Conservation (phyloP, 306 rosid species). For the Cicer chorassanicum region DNA sequence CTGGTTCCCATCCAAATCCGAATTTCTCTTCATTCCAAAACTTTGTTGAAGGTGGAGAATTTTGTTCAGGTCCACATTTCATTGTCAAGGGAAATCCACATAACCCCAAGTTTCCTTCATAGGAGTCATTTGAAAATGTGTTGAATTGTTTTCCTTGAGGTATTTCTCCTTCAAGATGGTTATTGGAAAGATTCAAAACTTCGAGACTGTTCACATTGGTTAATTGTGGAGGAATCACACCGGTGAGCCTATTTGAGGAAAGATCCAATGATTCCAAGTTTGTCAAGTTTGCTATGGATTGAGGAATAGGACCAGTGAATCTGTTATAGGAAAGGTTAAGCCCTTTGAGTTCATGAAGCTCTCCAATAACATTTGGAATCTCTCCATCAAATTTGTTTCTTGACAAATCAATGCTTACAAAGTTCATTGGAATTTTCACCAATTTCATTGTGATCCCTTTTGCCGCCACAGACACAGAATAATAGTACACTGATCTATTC, state of each 20-base stretch:
- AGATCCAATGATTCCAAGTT: slow-evolving; percentile 51
- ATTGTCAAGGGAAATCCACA: slow-evolving; percentile 48
- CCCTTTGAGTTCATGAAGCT: slow-evolving; percentile 28
- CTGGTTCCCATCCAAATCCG: slow-evolving; percentile 48
- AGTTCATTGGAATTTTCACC: background rate
- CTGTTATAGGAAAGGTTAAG: slow-evolving; percentile 48
- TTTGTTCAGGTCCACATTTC: background rate
- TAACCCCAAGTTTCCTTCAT: slow-evolving; percentile 40
- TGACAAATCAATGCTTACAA: slow-evolving; percentile 47
- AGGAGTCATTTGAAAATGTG: slow-evolving; percentile 47
- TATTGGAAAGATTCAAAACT: slow-evolving; percentile 41
- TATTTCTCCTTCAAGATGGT: slow-evolving; percentile 43
- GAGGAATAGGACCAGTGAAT: slow-evolving; percentile 43
- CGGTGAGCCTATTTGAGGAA: slow-evolving; percentile 42
- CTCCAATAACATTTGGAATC: slow-evolving; percentile 46
- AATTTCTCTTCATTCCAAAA: background rate
- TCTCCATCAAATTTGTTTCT: slow-evolving; percentile 47
- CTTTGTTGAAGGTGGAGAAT: background rate
- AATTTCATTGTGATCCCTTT: background rate
- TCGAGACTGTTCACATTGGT: slow-evolving; percentile 6
- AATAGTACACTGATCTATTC: background rate
- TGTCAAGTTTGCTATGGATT: slow-evolving; percentile 39
- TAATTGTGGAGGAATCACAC: slow-evolving; percentile 43
- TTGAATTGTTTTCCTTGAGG: slow-evolving; percentile 51
- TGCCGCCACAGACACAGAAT: background rate